A percentile compares a stretch with the other conserved stretches of the same genome.
phyloP scores from a whole-genome alignment of 371 early-diverging fungal genomes.

The Batrachochytrium dendrobatidis region DNA sequence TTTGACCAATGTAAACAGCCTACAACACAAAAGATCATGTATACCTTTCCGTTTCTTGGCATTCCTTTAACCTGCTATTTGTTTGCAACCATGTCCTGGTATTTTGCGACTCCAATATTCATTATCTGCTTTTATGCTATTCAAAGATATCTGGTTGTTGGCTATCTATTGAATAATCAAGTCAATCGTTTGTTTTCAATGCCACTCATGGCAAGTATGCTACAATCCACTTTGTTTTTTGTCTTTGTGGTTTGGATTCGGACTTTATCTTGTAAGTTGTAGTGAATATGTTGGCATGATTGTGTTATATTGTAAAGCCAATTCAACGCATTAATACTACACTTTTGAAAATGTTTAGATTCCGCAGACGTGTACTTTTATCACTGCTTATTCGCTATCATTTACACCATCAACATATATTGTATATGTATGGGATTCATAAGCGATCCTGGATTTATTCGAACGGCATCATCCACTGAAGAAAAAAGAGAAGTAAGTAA shows the following conservation, averaged over 20 bases:
- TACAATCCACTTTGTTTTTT: constrained; percentile 72
- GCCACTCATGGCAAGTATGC: constrained; percentile 78
- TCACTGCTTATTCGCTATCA: constrained; percentile 53
- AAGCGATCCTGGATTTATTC: constrained; percentile 78
- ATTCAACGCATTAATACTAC: background rate
- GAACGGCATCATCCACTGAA: constrained; percentile 23
- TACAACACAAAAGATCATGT: constrained; percentile 55
- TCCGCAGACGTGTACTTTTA: constrained; percentile 54
- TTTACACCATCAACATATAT: constrained; percentile 54
- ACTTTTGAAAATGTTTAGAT: no score
- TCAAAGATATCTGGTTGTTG: constrained; percentile 52
- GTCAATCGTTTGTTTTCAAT: constrained; percentile 57
- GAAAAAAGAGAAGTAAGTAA: constrained; percentile 18
- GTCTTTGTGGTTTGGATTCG: constrained; percentile 57
- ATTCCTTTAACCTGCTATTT: constrained; percentile 53
- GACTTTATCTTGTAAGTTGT: constrained; percentile 36
- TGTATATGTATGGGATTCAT: constrained; percentile 65
- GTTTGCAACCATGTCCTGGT: constrained; percentile 65
- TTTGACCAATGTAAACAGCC: background rate
- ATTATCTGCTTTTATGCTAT: constrained; percentile 43
- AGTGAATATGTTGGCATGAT: background rate
- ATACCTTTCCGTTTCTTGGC: constrained; percentile 60
- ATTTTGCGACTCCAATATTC: constrained; percentile 61
- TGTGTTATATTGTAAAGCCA: background rate
- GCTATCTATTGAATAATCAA: constrained; percentile 52